Conservation (phyloP, 2,329 filamentous ascomycete species). For the Penicillium sp. region DNA sequence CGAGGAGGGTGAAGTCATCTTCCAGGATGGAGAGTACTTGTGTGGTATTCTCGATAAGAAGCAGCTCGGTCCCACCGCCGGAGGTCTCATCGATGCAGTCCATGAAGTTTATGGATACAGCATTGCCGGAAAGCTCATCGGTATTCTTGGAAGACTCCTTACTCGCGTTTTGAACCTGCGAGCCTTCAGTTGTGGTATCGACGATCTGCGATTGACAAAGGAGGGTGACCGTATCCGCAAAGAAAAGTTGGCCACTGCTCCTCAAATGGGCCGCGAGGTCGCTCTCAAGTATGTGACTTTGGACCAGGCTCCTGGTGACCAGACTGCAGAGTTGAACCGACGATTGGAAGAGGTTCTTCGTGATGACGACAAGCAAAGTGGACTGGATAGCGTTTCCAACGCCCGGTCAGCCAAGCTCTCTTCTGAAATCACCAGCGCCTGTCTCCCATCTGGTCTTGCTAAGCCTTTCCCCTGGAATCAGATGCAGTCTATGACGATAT, state of each 20-base stretch:
- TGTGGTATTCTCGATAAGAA: constrained; percentile 93
- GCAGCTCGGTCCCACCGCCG: constrained; percentile 82
- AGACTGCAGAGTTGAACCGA: constrained; percentile 68
- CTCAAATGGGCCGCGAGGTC: constrained; percentile 70
- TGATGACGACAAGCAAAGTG: constrained; percentile 86
- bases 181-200: constrained; percentile 95
- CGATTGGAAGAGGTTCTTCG: constrained; percentile 86
- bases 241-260: constrained; percentile 66
- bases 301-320: constrained; percentile 61
- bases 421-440: constrained; percentile 71
- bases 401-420: constrained; percentile 68
- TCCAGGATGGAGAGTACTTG: constrained; percentile 83
- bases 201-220: constrained; percentile 82
- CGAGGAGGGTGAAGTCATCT: constrained; percentile 78
- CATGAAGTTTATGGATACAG: constrained; percentile 92
- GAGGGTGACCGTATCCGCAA: constrained; percentile 72
- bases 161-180: constrained; percentile 90
- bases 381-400: constrained; percentile 86
- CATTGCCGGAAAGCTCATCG: constrained; percentile 80
- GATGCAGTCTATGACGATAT: constrained; percentile 98
- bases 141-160: constrained; percentile 81
- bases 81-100: constrained; percentile 85
- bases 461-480: constrained; percentile 96
- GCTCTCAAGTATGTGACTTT: constrained; percentile 87
- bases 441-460: constrained; percentile 76